Percentiles rank a stretch among this genome's conserved stretches.
These are phyloP conservation scores for Cercophora newfieldiana DNA, from an alignment of 495 filamentous ascomycete species.

Conservation along the genomic window DNA sequence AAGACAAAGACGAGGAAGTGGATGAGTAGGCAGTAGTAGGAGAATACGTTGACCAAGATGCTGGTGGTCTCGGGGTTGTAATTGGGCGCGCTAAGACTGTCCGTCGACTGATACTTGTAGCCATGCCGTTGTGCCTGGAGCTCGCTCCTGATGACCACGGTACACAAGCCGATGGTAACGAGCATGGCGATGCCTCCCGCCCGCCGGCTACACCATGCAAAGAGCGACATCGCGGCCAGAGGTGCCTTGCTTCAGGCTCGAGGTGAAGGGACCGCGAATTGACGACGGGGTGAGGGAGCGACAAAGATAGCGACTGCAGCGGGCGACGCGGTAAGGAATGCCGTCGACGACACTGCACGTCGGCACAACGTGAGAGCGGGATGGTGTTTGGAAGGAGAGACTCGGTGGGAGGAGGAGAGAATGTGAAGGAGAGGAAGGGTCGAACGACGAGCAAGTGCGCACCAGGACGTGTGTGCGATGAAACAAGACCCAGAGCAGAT, in stretches of 20 bases:
- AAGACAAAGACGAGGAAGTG: slow-evolving; percentile 55
- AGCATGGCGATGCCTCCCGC: slow-evolving; percentile 52
- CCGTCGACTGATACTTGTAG: slow-evolving; percentile 46
- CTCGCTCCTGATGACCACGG: slow-evolving; percentile 50
- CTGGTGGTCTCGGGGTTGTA: slow-evolving; percentile 37
- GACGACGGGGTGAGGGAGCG: slow-evolving; percentile 12
- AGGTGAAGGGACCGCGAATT: slow-evolving; percentile 20
- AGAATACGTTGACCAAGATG: slow-evolving; percentile 44
- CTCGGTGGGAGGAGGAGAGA: neutral
- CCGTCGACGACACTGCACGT: slow-evolving; percentile 1
- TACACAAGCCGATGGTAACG: slow-evolving; percentile 42
- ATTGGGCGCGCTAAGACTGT: slow-evolving; percentile 43
- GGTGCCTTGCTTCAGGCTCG: slow-evolving; percentile 7
- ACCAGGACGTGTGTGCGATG: neutral
- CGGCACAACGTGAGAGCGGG: neutral
- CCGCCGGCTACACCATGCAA: slow-evolving; percentile 49
- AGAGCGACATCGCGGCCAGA: slow-evolving; percentile 44
- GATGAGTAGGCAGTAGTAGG: slow-evolving; percentile 55
- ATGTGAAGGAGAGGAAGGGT: neutral
- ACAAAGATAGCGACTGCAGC: neutral
- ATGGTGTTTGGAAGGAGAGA: slow-evolving; percentile 21
- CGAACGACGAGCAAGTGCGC: neutral
- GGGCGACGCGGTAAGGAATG: neutral
- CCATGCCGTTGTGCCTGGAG: slow-evolving; percentile 42
- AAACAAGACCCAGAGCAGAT: too few species aligned